phyloP scores from a whole-genome alignment of 2,329 filamentous ascomycete species.

The Microsporum audouinii region DNA sequence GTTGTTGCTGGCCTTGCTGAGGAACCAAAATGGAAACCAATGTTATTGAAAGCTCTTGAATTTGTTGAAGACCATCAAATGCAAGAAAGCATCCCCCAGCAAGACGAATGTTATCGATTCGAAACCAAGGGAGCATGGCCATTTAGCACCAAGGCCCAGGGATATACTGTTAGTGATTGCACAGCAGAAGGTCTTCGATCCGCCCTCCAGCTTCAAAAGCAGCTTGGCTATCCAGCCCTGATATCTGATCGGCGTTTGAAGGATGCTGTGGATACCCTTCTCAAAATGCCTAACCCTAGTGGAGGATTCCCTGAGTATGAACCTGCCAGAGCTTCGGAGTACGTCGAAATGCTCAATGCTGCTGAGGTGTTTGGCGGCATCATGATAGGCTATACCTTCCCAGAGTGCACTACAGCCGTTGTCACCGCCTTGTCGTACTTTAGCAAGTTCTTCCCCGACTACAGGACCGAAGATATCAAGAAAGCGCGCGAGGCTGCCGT shows the following conservation, averaged over 20 bases:
- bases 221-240: slow-evolving; percentile 60
- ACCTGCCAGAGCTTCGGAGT: slow-evolving; percentile 61
- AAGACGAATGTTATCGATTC: slow-evolving; percentile 76
- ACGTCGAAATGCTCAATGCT: slow-evolving; percentile 77
- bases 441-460: slow-evolving; percentile 66
- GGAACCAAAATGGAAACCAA: slow-evolving; percentile 64
- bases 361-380: slow-evolving; percentile 94
- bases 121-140: slow-evolving; percentile 88
- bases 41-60: slow-evolving; percentile 68
- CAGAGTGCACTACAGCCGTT: slow-evolving; percentile 91
- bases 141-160: slow-evolving; percentile 84
- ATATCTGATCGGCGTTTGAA: slow-evolving; percentile 68
- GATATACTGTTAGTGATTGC: slow-evolving; percentile 92
- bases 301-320: slow-evolving; percentile 91
- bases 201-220: slow-evolving; percentile 71
- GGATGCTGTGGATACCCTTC: slow-evolving; percentile 78
- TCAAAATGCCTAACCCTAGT: slow-evolving; percentile 79
- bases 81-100: slow-evolving; percentile 65
- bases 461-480: slow-evolving; percentile 64
- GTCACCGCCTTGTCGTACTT: slow-evolving; percentile 81
- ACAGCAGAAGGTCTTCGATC: slow-evolving; percentile 83
- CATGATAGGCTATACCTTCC: slow-evolving; percentile 98
- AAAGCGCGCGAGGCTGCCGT: slow-evolving; percentile 62
- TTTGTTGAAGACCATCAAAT: slow-evolving; percentile 92
- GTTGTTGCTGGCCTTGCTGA: slow-evolving; percentile 68